A percentile compares a stretch with the other conserved stretches of the same genome.
Evolutionary conservation across 1,139 yeast species (phyloP).

Genomic region (Debaryomycetaceae sp.): DNA sequence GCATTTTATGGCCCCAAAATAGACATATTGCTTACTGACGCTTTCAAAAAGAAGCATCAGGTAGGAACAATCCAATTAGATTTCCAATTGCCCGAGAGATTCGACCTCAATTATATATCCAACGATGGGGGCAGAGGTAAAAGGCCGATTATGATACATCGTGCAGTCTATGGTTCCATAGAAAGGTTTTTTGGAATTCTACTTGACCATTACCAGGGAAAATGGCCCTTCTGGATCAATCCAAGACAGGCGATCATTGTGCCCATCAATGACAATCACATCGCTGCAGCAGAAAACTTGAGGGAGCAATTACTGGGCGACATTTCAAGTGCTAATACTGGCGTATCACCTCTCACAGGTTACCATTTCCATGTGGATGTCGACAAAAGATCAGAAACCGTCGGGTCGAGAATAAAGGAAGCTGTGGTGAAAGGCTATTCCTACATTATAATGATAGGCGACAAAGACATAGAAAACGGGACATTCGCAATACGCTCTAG

Average conservation of each 20-base stretch:
- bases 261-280: conserved; percentile 68
- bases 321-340: conserved; percentile 22
- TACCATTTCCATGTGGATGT: conserved; percentile 72
- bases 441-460: conserved; percentile 82
- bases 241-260: conserved; percentile 90
- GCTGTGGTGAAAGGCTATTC: conserved; percentile 76
- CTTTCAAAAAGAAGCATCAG: conserved; percentile 80
- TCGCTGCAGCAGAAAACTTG: conserved; percentile 50
- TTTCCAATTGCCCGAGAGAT: conserved; percentile 88
- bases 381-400: conserved; percentile 70
- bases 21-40: conserved; percentile 83
- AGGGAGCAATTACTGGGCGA: conserved; percentile 52
- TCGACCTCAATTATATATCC: conserved; percentile 65
- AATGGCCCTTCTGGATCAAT: conserved; percentile 98
- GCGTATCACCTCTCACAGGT: conserved; percentile 52
- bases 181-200: conserved; percentile 90
- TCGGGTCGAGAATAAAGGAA: conserved; percentile 77
- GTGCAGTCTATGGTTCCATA: conserved; percentile 93
- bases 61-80: conserved; percentile 95
- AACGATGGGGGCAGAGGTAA: conserved; percentile 46
- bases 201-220: conserved; percentile 87
- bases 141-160: conserved; percentile 86
- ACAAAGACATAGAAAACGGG: conserved; percentile 64
- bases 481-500: conserved; percentile 66
- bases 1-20: conserved; percentile 98